Conservation (phyloP, 306 rosid genomes). For the Pyrus betulifolia region DNA sequence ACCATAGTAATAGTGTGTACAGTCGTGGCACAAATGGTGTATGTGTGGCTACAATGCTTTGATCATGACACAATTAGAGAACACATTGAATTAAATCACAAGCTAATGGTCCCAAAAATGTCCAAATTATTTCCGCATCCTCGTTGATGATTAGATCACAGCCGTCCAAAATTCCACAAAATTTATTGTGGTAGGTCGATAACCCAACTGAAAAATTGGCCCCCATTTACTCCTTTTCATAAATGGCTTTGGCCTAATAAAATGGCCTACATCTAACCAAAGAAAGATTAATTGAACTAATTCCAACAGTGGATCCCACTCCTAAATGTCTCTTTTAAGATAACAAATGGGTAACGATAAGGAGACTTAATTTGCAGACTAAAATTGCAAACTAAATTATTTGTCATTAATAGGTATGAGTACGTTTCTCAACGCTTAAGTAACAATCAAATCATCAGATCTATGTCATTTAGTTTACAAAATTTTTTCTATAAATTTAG, state of each 20-base stretch:
- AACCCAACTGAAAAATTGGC: constrained; percentile 57
- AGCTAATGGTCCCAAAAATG: constrained; percentile 25
- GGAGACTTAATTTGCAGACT: no score
- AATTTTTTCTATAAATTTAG: no score
- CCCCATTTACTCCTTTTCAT: constrained; percentile 68
- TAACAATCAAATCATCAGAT: no score
- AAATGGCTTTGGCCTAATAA: constrained; percentile 60
- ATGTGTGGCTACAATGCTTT: constrained; percentile 2
- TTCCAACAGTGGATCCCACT: constrained; percentile 67
- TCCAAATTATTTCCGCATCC: not conserved
- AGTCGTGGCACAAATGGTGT: constrained; percentile 13
- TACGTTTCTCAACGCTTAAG: no score
- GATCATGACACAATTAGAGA: constrained; percentile 13
- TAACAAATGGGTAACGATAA: not conserved
- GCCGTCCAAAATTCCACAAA: constrained; percentile 37
- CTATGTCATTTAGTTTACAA: no score
- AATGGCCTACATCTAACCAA: constrained; percentile 33
- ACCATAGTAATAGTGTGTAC: not conserved
- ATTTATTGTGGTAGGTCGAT: constrained; percentile 76
- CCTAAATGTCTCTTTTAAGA: not conserved
- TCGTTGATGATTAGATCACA: constrained; percentile 10
- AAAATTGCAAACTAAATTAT: no score
- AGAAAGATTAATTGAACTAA: constrained; percentile 10
- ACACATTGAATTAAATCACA: constrained; percentile 1
- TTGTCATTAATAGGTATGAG: no score